Conservation (phyloP, 78 protist species). For the Planoprotostelium fungivorum region DNA sequence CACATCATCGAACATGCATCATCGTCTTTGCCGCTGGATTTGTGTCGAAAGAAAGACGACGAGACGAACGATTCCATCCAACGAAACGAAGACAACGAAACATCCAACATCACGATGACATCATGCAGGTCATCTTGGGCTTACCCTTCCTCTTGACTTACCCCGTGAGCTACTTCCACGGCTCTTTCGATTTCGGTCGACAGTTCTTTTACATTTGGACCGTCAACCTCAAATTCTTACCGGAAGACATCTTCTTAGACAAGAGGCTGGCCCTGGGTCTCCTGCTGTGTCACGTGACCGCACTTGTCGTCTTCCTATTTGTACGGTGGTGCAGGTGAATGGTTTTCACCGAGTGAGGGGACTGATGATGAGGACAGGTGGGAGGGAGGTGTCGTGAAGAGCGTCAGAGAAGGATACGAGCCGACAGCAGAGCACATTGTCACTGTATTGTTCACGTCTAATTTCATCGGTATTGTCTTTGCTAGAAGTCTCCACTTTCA, state of each 20-base stretch:
- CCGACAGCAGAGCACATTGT: conserved; percentile 32
- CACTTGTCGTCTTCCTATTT: conserved; percentile 26
- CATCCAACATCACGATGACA: too few relatives aligned
- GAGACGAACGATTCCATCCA: too few relatives aligned
- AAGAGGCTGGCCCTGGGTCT: conserved; percentile 35
- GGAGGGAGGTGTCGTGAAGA: conserved; percentile 12
- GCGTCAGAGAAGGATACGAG: conserved; percentile 3
- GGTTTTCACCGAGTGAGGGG: background rate
- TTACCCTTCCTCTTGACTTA: conserved; percentile 71
- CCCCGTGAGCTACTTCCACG: conserved; percentile 40
- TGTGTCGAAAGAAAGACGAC: too few relatives aligned
- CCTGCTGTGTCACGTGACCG: conserved; percentile 37
- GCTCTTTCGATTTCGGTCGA: conserved; percentile 76
- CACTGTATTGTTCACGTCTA: conserved; percentile 59
- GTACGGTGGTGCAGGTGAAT: conserved; percentile 19
- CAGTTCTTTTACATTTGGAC: conserved; percentile 81
- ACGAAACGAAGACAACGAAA: too few relatives aligned
- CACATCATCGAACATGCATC: too few relatives aligned
- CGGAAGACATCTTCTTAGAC: conserved; percentile 52
- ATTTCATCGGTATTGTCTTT: conserved; percentile 80
- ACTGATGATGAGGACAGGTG: background rate
- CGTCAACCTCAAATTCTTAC: conserved; percentile 82
- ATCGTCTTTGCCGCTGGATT: too few relatives aligned
- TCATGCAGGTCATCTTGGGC: conserved; percentile 49
- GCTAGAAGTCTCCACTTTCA: conserved; percentile 92